phyloP scores from a whole-genome alignment of 2,329 filamentous ascomycete species.

The Gaeumannomyces sp. region DNA sequence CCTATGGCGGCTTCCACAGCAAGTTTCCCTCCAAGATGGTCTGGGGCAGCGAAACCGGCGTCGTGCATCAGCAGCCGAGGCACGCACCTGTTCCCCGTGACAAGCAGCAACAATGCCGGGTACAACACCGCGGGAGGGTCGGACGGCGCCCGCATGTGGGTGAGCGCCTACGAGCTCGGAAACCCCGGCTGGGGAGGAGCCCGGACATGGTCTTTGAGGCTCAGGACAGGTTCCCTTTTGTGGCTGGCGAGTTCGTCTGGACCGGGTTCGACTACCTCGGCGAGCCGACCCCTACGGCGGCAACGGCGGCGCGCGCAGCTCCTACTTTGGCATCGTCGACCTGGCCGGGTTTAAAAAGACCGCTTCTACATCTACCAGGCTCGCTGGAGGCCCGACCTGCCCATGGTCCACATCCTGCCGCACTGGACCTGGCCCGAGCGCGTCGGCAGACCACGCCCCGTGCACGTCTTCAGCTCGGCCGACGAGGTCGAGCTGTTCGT shows the following conservation, averaged over 20 bases:
- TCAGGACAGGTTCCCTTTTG: slow-evolving; percentile 42
- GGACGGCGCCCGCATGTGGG: slow-evolving; percentile 31
- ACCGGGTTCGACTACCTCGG: slow-evolving; percentile 25
- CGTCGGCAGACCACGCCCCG: slow-evolving; percentile 41
- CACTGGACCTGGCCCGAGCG: slow-evolving; percentile 51
- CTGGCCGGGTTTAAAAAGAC: slow-evolving; percentile 52
- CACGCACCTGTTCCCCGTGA: slow-evolving; percentile 47
- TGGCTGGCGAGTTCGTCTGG: slow-evolving; percentile 40
- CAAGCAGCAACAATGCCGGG: slow-evolving; percentile 24
- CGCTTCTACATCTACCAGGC: slow-evolving; percentile 49
- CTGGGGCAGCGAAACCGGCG: slow-evolving; percentile 34
- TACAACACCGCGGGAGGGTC: slow-evolving; percentile 21
- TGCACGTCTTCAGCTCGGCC: slow-evolving; percentile 45
- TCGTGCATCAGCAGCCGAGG: slow-evolving; percentile 43
- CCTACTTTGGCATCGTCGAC: slow-evolving; percentile 52
- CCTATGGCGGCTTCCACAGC: slow-evolving; percentile 31
- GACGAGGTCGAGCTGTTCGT: slow-evolving; percentile 50
- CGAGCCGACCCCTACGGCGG: slow-evolving; percentile 33
- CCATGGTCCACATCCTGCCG: slow-evolving; percentile 46
- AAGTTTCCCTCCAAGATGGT: slow-evolving; percentile 42
- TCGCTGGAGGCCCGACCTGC: slow-evolving; percentile 42
- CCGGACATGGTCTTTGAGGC: slow-evolving; percentile 46
- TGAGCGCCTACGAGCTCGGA: slow-evolving; percentile 48
- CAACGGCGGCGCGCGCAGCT: slow-evolving; percentile 31
- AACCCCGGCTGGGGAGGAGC: slow-evolving; percentile 38